These are phyloP conservation scores for Penstemon davidsonii DNA, from an alignment of 257 asterid species.

Conservation along the genomic window DNA sequence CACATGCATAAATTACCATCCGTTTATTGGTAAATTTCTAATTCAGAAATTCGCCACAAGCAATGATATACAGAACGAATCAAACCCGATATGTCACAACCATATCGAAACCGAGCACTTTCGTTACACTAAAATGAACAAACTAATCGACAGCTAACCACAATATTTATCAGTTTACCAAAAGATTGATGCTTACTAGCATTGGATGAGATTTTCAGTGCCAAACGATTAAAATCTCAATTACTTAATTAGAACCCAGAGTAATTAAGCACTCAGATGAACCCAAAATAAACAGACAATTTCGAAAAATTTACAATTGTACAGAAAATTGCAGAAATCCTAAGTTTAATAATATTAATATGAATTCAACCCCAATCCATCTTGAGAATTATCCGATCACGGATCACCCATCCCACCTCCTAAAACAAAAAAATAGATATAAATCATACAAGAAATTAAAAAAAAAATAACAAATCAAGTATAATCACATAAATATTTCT, in stretches of 20 bases:
- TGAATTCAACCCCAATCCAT: conserved; percentile 23
- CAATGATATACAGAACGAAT: neutral
- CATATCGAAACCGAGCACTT: conserved; percentile 10
- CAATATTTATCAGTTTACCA: conserved; percentile 15
- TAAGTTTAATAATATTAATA: conserved; percentile 7
- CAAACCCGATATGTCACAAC: neutral
- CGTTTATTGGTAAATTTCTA: neutral
- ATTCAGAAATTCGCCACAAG: conserved; percentile 2
- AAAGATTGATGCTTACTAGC: neutral
- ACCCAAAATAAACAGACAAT: conserved; percentile 10
- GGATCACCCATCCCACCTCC: conserved; percentile 29
- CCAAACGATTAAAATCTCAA: conserved; percentile 12
- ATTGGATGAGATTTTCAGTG: neutral
- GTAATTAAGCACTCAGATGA: conserved; percentile 17
- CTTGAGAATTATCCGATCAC: conserved; percentile 34
- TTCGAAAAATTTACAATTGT: neutral
- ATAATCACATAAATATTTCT: conserved; percentile 17
- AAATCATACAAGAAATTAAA: neutral
- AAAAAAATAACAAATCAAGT: conserved; percentile 24
- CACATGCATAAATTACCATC: neutral
- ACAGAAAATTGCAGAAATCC: conserved; percentile 18
- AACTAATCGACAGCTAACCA: conserved; percentile 19
- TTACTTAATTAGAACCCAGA: conserved; percentile 21
- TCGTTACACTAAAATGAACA: conserved; percentile 20
- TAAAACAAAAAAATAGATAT: conserved; percentile 4